Percentiles rank a stretch among this genome's conserved stretches.
Evolutionary conservation across 768 basidiomycete genomes (phyloP).

Genomic region (Trametes cinnabarina): DNA sequence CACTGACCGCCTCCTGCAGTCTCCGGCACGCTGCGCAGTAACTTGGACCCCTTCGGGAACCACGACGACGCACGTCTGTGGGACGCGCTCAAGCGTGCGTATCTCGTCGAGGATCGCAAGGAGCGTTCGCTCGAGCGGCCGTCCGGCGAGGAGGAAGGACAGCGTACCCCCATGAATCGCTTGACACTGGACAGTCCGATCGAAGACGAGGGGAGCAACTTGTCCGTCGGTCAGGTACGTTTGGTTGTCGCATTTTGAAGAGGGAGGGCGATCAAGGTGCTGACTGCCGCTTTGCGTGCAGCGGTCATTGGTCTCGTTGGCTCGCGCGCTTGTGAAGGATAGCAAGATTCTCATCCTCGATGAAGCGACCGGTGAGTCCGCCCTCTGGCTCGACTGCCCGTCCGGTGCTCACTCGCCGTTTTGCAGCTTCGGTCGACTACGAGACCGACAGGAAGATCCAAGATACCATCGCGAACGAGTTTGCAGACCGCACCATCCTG

Average conservation of each 20-base stretch:
- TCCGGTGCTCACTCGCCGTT: neutral
- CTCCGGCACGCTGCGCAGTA: conserved; percentile 79
- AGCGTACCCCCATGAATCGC: conserved; percentile 41
- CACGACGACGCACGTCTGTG: conserved; percentile 80
- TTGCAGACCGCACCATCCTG: conserved; percentile 78
- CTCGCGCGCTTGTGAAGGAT: conserved; percentile 86
- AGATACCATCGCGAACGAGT: conserved; percentile 82
- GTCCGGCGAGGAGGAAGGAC: conserved; percentile 33
- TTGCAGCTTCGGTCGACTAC: conserved; percentile 78
- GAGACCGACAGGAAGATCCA: conserved; percentile 92
- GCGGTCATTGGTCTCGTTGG: conserved; percentile 83
- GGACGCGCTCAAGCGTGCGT: conserved; percentile 84
- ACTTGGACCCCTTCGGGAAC: conserved; percentile 85
- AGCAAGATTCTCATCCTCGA: conserved; percentile 84
- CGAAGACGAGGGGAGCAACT: conserved; percentile 83
- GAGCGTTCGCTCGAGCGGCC: conserved; percentile 25
- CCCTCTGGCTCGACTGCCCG: neutral
- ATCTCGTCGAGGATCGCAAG: conserved; percentile 63
- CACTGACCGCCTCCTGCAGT: conserved; percentile 38
- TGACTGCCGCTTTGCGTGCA: too few relatives aligned
- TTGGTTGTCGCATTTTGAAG: too few relatives aligned
- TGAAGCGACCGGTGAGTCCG: conserved; percentile 66
- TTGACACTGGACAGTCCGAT: conserved; percentile 83
- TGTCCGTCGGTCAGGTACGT: conserved; percentile 69
- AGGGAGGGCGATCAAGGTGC: too few relatives aligned